Conservation (phyloP, 345 rosid species). For the Salix koriyanagi region DNA sequence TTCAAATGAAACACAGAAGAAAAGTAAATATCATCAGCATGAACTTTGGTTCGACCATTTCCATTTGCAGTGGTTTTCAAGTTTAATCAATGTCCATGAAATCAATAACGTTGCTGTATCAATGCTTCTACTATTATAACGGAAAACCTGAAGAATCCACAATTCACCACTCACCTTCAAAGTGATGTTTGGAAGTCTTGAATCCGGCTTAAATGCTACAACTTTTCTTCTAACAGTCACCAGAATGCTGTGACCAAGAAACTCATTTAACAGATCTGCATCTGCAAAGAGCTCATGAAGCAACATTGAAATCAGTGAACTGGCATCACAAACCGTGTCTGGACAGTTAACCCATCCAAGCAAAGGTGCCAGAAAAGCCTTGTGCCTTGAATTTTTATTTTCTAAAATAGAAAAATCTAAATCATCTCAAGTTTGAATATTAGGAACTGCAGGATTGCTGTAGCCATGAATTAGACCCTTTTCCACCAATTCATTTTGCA, state of each 20-base stretch:
- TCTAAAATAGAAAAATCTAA: background rate
- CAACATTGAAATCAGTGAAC: background rate
- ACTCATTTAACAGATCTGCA: background rate
- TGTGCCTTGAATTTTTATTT: background rate
- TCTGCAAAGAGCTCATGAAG: background rate
- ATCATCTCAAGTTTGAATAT: slow-evolving; percentile 20
- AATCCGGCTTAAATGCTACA: background rate
- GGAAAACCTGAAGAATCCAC: background rate
- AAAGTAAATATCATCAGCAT: background rate
- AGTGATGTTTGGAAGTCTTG: background rate
- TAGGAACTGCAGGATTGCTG: slow-evolving; percentile 24
- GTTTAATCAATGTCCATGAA: background rate
- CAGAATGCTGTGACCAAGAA: background rate
- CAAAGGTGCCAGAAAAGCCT: background rate
- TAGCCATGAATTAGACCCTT: slow-evolving; percentile 33
- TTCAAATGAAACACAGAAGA: background rate
- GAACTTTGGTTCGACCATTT: background rate
- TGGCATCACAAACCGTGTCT: background rate
- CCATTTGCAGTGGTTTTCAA: background rate
- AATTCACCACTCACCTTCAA: background rate
- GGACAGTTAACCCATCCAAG: background rate
- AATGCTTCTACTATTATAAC: background rate
- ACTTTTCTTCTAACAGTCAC: background rate
- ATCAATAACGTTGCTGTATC: background rate
- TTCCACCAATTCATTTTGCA: slow-evolving; percentile 46